Evolutionary conservation across 495 filamentous ascomycete genomes (phyloP).

Genomic region (Penicillium fimorum): DNA sequence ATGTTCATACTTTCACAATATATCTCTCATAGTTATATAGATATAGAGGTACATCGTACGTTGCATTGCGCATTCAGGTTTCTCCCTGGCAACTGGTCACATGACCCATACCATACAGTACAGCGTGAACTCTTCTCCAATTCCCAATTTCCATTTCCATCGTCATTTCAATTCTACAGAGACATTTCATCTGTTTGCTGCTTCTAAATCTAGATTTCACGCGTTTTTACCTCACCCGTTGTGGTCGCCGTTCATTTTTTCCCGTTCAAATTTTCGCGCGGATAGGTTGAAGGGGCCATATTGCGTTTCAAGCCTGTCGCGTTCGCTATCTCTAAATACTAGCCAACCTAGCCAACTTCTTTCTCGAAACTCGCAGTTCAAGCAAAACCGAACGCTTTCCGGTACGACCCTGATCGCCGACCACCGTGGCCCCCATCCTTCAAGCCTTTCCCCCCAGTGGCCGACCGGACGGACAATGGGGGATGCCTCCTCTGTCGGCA

Average conservation of each 20-base stretch:
- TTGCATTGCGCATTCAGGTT: constrained; percentile 4
- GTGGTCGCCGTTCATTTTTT: constrained; percentile 5
- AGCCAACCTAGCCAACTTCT: background rate
- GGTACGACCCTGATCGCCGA: constrained; percentile 13
- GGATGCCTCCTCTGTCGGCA: constrained; percentile 56
- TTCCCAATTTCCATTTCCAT: constrained; percentile 5
- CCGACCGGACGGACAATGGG: constrained; percentile 48
- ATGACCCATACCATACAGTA: constrained; percentile 12
- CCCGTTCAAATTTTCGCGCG: constrained; percentile 5
- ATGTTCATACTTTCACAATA: background rate
- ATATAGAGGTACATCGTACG: background rate
- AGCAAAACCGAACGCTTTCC: constrained; percentile 15
- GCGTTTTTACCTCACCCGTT: background rate
- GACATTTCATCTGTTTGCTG: constrained; percentile 1
- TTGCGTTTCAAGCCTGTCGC: constrained; percentile 9
- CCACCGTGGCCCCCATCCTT: constrained; percentile 48
- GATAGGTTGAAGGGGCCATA: constrained; percentile 11
- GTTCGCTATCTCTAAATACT: background rate
- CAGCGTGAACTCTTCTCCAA: background rate
- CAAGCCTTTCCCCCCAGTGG: constrained; percentile 39
- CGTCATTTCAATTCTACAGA: background rate
- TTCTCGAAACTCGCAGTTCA: constrained; percentile 7
- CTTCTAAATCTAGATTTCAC: background rate
- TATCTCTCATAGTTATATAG: background rate
- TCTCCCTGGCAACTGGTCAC: constrained; percentile 13